A percentile compares a stretch with the other conserved stretches of the same genome.
These are phyloP conservation scores for Ustilago xerochloae DNA, from an alignment of 1,284 basidiomycete species.

Conservation along the genomic window DNA sequence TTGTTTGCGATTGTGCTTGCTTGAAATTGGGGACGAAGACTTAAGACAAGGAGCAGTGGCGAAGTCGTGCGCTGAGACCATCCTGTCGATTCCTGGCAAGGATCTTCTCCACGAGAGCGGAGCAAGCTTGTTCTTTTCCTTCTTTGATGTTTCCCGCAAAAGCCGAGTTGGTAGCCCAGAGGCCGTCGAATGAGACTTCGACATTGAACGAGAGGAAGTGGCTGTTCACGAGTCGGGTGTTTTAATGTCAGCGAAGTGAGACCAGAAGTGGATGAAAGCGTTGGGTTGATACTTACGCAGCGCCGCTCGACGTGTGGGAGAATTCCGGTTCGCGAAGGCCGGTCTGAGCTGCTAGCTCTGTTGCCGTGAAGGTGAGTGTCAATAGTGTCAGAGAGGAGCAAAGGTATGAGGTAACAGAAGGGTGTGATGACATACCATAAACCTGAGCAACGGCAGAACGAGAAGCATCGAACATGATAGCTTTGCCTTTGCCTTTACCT, in stretches of 20 bases:
- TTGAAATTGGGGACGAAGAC: no score
- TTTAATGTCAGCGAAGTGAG: not conserved
- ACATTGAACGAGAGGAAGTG: slow-evolving; percentile 16
- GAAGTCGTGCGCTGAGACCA: no score
- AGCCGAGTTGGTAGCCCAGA: not conserved
- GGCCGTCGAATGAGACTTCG: slow-evolving; percentile 5
- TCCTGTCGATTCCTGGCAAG: slow-evolving; percentile 2
- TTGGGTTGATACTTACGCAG: slow-evolving; percentile 16
- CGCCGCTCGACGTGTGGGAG: not conserved
- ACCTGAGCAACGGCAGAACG: slow-evolving; percentile 23
- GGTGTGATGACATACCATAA: slow-evolving; percentile 13
- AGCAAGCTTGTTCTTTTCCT: slow-evolving; percentile 24
- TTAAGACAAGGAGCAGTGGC: no score
- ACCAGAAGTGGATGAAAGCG: not conserved
- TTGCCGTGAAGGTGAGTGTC: not conserved
- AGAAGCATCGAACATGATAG: slow-evolving; percentile 1
- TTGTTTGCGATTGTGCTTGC: no score
- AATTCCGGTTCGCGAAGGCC: slow-evolving; percentile 6
- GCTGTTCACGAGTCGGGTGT: not conserved
- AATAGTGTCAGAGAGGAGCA: no score
- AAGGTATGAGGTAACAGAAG: no score
- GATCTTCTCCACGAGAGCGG: not conserved
- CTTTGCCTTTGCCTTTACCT: slow-evolving; percentile 32
- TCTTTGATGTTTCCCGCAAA: slow-evolving; percentile 22
- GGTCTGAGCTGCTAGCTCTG: slow-evolving; percentile 25